These are phyloP conservation scores for Gloeophyllum trabeum DNA, from an alignment of 768 basidiomycete species.

Conservation along the genomic window DNA sequence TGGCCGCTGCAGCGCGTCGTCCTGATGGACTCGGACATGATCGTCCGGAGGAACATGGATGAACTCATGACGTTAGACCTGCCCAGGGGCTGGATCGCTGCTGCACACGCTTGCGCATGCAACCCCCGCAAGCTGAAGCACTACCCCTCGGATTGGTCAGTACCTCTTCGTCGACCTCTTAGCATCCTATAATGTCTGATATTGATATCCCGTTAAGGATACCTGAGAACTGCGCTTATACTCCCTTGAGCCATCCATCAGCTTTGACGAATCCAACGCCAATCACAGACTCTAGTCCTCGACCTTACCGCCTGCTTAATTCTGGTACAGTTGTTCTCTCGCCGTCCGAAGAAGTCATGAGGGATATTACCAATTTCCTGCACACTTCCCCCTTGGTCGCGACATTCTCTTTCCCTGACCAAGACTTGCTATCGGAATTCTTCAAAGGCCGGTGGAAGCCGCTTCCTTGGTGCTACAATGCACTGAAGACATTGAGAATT, in stretches of 20 bases:
- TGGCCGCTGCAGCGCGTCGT: slow-evolving; percentile 47
- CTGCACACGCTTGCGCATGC: slow-evolving; percentile 86
- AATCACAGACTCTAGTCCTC: slow-evolving; percentile 37
- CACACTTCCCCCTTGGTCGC: slow-evolving; percentile 39
- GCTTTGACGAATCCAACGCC: slow-evolving; percentile 33
- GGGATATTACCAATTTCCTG: slow-evolving; percentile 45
- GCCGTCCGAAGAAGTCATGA: slow-evolving; percentile 51
- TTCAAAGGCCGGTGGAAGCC: slow-evolving; percentile 75
- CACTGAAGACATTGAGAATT: slow-evolving; percentile 72
- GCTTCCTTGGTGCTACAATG: slow-evolving; percentile 84
- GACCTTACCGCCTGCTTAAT: slow-evolving; percentile 79
- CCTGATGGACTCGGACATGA: slow-evolving; percentile 84
- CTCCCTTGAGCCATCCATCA: slow-evolving; percentile 32
- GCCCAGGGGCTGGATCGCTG: slow-evolving; percentile 67
- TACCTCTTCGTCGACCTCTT: background rate
- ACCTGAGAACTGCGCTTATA: slow-evolving; percentile 87
- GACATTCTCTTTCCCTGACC: slow-evolving; percentile 75
- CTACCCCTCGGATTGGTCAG: slow-evolving; percentile 84
- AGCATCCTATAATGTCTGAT: background rate
- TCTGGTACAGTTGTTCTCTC: slow-evolving; percentile 80
- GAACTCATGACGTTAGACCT: slow-evolving; percentile 46
- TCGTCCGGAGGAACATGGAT: slow-evolving; percentile 77
- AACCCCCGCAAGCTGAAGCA: slow-evolving; percentile 78
- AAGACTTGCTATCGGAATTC: slow-evolving; percentile 77
- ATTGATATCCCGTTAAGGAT: slow-evolving; percentile 39